Base-by-base conservation (phyloP, 257 asterid species). In the Capsicum chinense region DNA sequence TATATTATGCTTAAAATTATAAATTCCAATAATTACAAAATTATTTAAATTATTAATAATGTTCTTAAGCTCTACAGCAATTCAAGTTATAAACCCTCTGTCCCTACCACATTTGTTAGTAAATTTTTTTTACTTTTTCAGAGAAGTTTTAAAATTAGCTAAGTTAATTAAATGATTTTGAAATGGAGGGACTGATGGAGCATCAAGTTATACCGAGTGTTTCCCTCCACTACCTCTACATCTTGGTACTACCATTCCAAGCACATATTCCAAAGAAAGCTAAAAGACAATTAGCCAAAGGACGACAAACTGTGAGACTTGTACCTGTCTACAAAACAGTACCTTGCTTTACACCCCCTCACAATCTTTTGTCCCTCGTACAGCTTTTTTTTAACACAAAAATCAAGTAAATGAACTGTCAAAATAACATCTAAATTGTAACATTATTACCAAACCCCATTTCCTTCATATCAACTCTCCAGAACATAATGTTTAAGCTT, bases 371-470 rank as follows among this genome's bases (percentile, higher is more conserved):
- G 16, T 42, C 33, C 79, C 79, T 69, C 56, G 39, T 69, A 26
- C 35, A 39, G 56, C 15, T 42, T 69, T 69, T 66, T 39, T 79
- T 39, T 39, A 71, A 71, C 79, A n/a, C 79, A 71, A 71, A 71
- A 44, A 71, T 47, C 79, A 15, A 71, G 57, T 44, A 44, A 71
- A 71, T 47, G 14, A 13, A 47, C 79, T n/a, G 47, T 76, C 63
- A 76, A 10, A 76, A 76, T 42, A 3, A 10, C 56, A 71, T 3
- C 80, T 12, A 48, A 64, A 52, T 76, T 76, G 21, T 7, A 76
- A 50, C 47, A 50, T 12, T 3, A 12, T 13, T 6, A 76, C 48
- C 64, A 26, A 70, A 13, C 64, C 2, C 21, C 50, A 26, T 78
- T 78, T 52, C 48, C 81, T 14, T 52, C 67, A 50, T 50, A 39